These are phyloP conservation scores for Beauveria brongniartii DNA, from an alignment of 2,329 filamentous ascomycete genomes.

Conservation along the genomic window DNA sequence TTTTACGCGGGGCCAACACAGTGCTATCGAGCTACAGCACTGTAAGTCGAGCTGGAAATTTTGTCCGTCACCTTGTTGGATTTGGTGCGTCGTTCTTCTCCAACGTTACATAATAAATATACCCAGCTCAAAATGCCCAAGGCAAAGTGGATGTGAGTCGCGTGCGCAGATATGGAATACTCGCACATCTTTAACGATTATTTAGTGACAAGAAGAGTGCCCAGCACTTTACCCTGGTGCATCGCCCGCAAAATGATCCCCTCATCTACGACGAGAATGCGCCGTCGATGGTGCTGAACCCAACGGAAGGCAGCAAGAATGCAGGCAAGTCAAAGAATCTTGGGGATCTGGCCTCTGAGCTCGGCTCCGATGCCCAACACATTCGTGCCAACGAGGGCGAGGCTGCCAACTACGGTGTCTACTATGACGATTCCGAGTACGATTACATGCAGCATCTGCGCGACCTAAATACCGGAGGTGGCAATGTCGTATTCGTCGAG, in stretches of 20 bases:
- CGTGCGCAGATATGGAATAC: neutral
- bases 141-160: constrained; percentile 58
- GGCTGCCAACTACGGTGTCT: constrained; percentile 88
- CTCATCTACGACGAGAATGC: constrained; percentile 87
- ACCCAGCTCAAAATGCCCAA: constrained; percentile 55
- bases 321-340: constrained; percentile 53
- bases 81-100: constrained; percentile 12
- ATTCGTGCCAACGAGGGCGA: constrained; percentile 90
- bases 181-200: constrained; percentile 14
- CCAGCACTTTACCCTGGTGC: constrained; percentile 87
- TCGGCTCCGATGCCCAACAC: constrained; percentile 55
- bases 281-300: constrained; percentile 85
- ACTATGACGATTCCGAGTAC: constrained; percentile 90
- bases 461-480: constrained; percentile 67
- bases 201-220: constrained; percentile 79
- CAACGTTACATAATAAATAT: constrained; percentile 13
- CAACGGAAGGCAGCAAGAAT: constrained; percentile 36
- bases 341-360: constrained; percentile 66
- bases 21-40: constrained; percentile 19
- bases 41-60: constrained; percentile 19
- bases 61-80: constrained; percentile 17
- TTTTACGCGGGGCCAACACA: constrained; percentile 15
- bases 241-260: constrained; percentile 94
- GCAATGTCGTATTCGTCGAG: constrained; percentile 78
- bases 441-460: constrained; percentile 99